These are phyloP conservation scores for Candida nanaspora DNA, from an alignment of 805 yeast genomes.

Conservation along the genomic window DNA sequence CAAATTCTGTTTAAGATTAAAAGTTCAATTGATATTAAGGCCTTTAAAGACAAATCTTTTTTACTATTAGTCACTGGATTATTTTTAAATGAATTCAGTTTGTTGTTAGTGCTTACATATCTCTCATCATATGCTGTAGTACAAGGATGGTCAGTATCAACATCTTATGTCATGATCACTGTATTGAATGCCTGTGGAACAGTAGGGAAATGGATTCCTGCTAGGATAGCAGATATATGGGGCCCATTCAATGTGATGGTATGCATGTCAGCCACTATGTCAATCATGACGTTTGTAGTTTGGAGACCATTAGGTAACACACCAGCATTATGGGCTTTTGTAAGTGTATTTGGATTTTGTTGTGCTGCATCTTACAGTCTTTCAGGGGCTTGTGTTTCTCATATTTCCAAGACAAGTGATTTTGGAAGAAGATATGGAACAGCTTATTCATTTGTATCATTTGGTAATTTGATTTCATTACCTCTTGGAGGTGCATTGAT, in stretches of 20 bases:
- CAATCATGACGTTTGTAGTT: conserved; percentile 39
- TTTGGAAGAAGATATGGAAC: conserved; percentile 71
- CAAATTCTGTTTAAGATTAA: conserved; percentile 9
- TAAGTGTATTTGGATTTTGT: conserved; percentile 50
- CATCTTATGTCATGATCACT: conserved; percentile 38
- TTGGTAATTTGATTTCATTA: conserved; percentile 40
- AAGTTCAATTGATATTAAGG: conserved; percentile 22
- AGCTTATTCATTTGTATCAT: conserved; percentile 42
- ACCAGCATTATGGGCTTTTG: conserved; percentile 41
- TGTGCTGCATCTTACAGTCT: conserved; percentile 56
- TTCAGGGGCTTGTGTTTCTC: conserved; percentile 64
- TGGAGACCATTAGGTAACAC: conserved; percentile 57
- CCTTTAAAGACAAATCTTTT: conserved; percentile 31
- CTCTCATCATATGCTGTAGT: conserved; percentile 37
- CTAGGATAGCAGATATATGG: conserved; percentile 41
- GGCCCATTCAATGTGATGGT: conserved; percentile 56
- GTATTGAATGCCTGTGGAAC: conserved; percentile 41
- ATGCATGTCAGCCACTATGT: conserved; percentile 38
- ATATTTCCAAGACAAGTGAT: conserved; percentile 53
- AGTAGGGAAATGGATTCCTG: conserved; percentile 49
- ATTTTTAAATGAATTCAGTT: conserved; percentile 32
- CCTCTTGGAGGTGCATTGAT: conserved; percentile 37
- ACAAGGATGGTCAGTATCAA: conserved; percentile 32
- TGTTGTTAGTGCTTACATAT: conserved; percentile 34
- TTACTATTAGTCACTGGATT: conserved; percentile 33